Percentiles rank a stretch among this genome's conserved stretches.
phyloP scores from a whole-genome alignment of 176 grass and related monocot species.

The Musa beccarii region DNA sequence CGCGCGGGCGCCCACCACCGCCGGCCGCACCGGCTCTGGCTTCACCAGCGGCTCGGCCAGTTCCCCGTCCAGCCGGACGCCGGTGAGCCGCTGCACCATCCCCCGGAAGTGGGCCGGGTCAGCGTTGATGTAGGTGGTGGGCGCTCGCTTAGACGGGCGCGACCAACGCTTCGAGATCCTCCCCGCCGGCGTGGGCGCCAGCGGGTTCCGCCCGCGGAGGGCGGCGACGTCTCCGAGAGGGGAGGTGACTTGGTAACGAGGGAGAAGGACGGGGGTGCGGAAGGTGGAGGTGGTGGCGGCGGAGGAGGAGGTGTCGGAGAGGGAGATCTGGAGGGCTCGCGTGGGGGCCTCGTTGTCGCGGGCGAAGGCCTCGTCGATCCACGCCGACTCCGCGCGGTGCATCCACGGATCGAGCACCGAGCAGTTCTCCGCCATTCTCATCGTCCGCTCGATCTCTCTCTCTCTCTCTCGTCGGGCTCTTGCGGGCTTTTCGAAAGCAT shows the following conservation, averaged over 20 bases:
- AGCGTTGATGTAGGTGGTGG: slow-evolving; percentile 90
- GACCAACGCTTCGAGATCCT: slow-evolving; percentile 50
- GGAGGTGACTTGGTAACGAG: not conserved
- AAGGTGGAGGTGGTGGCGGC: slow-evolving; percentile 6
- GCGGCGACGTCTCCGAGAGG: not conserved
- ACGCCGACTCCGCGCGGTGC: slow-evolving; percentile 3
- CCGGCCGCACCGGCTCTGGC: slow-evolving; percentile 4
- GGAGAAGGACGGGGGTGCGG: not conserved
- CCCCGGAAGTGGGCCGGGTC: slow-evolving; percentile 65
- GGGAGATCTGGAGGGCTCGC: slow-evolving; percentile 59
- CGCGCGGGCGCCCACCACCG: not conserved
- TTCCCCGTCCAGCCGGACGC: slow-evolving; percentile 21
- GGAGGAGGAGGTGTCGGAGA: slow-evolving; percentile 29
- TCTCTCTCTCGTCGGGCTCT: too few relatives aligned
- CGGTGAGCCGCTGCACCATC: slow-evolving; percentile 91
- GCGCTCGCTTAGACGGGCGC: slow-evolving; percentile 46
- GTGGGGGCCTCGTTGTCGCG: slow-evolving; percentile 42
- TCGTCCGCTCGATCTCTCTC: too few relatives aligned
- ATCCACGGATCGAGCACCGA: slow-evolving; percentile 39
- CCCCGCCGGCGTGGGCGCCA: not conserved
- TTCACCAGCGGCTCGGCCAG: not conserved
- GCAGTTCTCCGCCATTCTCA: slow-evolving; percentile 39
- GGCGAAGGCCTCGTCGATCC: slow-evolving; percentile 2
- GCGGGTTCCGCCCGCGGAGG: not conserved
- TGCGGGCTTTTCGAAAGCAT: not conserved